Evolutionary conservation across 129 eudicot species (phyloP).

Genomic region (Lonicera japonica): DNA sequence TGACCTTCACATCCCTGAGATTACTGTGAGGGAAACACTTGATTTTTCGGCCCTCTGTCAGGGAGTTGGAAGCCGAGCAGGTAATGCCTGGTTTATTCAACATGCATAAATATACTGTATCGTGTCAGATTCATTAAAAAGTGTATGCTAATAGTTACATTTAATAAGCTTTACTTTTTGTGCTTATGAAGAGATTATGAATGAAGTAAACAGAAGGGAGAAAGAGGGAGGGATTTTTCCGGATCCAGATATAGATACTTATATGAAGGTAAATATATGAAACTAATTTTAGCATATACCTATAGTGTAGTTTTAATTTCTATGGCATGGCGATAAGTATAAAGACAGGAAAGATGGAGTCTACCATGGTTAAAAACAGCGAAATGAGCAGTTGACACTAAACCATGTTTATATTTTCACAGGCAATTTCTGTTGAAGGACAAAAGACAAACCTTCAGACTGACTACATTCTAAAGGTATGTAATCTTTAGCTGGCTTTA

Average conservation of each 20-base stretch:
- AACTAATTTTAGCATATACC: too few species aligned
- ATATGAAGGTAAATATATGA: conserved; percentile 69
- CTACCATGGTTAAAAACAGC: too few species aligned
- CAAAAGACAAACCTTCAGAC: conserved; percentile 47
- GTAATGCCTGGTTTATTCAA: conserved; percentile 8
- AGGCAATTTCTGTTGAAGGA: conserved; percentile 55
- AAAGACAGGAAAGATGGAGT: too few species aligned
- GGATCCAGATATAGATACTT: conserved; percentile 48
- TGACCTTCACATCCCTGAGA: conserved; percentile 68
- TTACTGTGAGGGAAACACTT: conserved; percentile 83
- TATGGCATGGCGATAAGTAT: too few species aligned
- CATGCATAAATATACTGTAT: neutral
- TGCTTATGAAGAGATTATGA: conserved; percentile 32
- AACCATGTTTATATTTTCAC: too few species aligned
- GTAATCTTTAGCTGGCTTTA: conserved; percentile 4
- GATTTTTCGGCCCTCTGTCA: conserved; percentile 67
- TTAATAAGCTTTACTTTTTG: neutral
- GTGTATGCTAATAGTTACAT: neutral
- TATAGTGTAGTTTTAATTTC: too few species aligned
- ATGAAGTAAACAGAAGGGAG: conserved; percentile 44
- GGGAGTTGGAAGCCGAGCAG: conserved; percentile 64
- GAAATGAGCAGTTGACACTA: too few species aligned
- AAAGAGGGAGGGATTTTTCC: conserved; percentile 47
- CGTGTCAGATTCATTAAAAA: too few species aligned
- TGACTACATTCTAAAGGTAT: conserved; percentile 51